Percentiles rank a stretch among this genome's conserved stretches.
phyloP scores from a whole-genome alignment of 1,284 basidiomycete genomes.

The Fistulinella cinereoalba region DNA sequence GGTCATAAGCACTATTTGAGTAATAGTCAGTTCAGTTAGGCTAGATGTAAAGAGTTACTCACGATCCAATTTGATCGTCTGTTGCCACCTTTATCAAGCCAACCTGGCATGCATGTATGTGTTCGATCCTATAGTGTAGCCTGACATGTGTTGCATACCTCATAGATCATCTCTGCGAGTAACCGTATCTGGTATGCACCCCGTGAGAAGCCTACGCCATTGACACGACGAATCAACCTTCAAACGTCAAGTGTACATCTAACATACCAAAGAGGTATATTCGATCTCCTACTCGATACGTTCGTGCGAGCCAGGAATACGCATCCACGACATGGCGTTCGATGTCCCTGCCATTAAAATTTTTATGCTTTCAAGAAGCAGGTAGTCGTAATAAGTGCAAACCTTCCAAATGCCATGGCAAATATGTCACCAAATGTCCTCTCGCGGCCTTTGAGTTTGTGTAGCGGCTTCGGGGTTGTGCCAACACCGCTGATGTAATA shows the following conservation, averaged over 20 bases:
- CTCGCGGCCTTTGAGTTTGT: slow-evolving; percentile 18
- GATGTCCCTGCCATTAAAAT: slow-evolving; percentile 24
- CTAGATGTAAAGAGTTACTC: not conserved
- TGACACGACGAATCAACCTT: not conserved
- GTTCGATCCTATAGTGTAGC: too few relatives aligned
- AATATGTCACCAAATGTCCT: slow-evolving; percentile 17
- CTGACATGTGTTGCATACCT: slow-evolving; percentile 16
- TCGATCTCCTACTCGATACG: slow-evolving; percentile 37
- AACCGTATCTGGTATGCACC: slow-evolving; percentile 37
- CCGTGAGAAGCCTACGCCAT: slow-evolving; percentile 31
- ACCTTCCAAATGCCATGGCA: slow-evolving; percentile 31
- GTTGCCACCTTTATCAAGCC: not conserved
- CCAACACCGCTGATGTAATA: slow-evolving; percentile 42
- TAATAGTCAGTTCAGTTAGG: too few relatives aligned
- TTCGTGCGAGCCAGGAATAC: slow-evolving; percentile 41
- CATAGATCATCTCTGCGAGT: slow-evolving; percentile 32
- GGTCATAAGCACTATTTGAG: slow-evolving; percentile 13
- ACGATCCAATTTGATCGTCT: not conserved
- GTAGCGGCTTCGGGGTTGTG: slow-evolving; percentile 27
- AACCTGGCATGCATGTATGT: too few relatives aligned
- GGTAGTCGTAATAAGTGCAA: not conserved
- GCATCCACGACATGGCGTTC: slow-evolving; percentile 33
- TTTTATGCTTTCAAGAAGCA: not conserved
- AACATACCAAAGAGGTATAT: slow-evolving; percentile 43
- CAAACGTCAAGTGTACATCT: too few relatives aligned